These are phyloP conservation scores for Boletus eberwhitei DNA, from an alignment of 768 basidiomycete genomes.

Conservation along the genomic window DNA sequence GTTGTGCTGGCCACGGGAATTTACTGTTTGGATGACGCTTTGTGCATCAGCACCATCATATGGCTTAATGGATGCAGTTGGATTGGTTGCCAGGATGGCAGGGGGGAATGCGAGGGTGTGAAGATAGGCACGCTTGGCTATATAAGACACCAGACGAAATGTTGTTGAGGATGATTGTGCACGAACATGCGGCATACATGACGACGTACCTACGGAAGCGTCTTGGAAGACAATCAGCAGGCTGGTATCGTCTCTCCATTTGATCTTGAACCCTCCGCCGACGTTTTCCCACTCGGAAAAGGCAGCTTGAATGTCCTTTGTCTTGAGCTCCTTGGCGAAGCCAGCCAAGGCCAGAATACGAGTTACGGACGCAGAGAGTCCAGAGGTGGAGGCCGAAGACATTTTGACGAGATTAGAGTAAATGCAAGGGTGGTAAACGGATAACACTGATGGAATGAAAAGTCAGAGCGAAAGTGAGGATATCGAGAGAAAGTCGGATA, in stretches of 20 bases:
- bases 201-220: constrained; percentile 75
- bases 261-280: constrained; percentile 95
- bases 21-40: constrained; percentile 76
- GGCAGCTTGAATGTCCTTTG: constrained; percentile 89
- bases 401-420: constrained; percentile 26
- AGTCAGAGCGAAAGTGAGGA: constrained; percentile 12
- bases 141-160: neutral
- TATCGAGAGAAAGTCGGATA: constrained; percentile 15
- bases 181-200: constrained; percentile 1
- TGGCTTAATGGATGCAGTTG: constrained; percentile 68
- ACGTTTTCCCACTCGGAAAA: constrained; percentile 87
- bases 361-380: constrained; percentile 92
- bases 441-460: constrained; percentile 1
- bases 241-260: constrained; percentile 97
- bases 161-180: neutral
- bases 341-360: constrained; percentile 91
- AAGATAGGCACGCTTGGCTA: constrained; percentile 57
- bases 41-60: constrained; percentile 96
- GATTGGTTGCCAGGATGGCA: constrained; percentile 54
- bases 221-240: constrained; percentile 94
- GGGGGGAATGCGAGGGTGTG: constrained; percentile 83
- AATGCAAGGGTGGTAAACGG: neutral
- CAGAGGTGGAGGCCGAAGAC: constrained; percentile 65
- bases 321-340: constrained; percentile 95
- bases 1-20: constrained; percentile 62